Base-by-base conservation (phyloP, 2,329 filamentous ascomycete species). In the Sphaerulina musiva region DNA sequence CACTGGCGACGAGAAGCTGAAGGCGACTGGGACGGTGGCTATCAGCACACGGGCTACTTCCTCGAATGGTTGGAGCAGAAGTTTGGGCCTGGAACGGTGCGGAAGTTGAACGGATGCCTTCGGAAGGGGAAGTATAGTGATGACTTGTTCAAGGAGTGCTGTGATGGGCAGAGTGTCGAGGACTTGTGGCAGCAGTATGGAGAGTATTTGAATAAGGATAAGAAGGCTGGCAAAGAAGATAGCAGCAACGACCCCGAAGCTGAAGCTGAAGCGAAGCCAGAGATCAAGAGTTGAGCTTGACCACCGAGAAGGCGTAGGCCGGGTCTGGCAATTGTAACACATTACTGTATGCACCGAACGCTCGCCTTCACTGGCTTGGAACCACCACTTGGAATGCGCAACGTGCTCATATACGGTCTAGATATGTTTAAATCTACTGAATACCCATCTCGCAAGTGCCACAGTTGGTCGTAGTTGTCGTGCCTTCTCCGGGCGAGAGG, bases 21-120 rank as follows among this genome's bases (percentile, higher is more conserved):
- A 14, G 79, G 80, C 14, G 77, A 79, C n/a, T 96, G 91, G 91
- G 89, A 95, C 70, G 80, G 78, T 39, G 91, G 91, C 0, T 97
- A 97, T 72, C 86, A 96, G 74, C 81, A 86, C 61, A 97, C 92
- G 6, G 93, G 85, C 0, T 97, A 89, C 70, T 97, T 97, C 64
- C 73, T 97, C 48, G 84, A 93, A 51, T 95, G 89, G 74, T 73
- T 97, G 45, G 91, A 96, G 72, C 70, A 74, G 36, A 77, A 78
- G 46, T 86, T 72, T 59, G 77, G 77, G 1, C 59, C 61, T n/a
- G 76, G 77, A 29, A 72, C 72, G 44, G 76, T 79, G 4, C 69
- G 80, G 53, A 77, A 75, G 53, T 70, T 93, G 47, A 80, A 95
- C 65, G 85, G 83, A 65, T 80, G 78, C 59, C 70, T 95, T 68